Evolutionary conservation across 768 basidiomycete species (phyloP).

Genomic region (Polyporus arcularius): DNA sequence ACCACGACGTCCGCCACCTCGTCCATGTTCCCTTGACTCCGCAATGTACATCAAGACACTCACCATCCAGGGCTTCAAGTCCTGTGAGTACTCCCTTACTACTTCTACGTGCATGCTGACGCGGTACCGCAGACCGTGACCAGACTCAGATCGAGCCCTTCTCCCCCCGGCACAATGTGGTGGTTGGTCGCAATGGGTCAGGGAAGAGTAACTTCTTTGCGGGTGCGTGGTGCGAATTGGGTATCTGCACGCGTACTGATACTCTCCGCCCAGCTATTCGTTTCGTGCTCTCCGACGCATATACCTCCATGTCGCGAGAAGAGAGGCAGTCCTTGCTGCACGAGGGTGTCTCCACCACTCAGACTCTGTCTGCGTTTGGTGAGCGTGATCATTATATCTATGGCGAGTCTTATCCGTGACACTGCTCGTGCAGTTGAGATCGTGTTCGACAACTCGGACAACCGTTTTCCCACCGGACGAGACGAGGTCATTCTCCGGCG

Average conservation of each 20-base stretch:
- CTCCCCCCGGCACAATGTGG: slow-evolving; percentile 91
- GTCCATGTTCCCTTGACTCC: neutral
- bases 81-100: slow-evolving; percentile 57
- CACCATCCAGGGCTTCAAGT: slow-evolving; percentile 96
- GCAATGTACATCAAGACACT: slow-evolving; percentile 85
- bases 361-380: slow-evolving; percentile 93
- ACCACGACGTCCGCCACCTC: neutral
- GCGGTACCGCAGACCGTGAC: slow-evolving; percentile 63
- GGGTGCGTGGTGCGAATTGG: slow-evolving; percentile 49
- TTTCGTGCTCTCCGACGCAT: slow-evolving; percentile 96
- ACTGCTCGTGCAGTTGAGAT: slow-evolving; percentile 66
- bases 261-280: slow-evolving; percentile 52
- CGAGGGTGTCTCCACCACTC: slow-evolving; percentile 85
- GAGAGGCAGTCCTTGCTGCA: slow-evolving; percentile 93
- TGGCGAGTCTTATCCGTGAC: neutral
- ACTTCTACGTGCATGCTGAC: neutral
- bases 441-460: slow-evolving; percentile 93
- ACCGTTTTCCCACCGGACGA: slow-evolving; percentile 89
- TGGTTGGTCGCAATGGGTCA: slow-evolving; percentile 95
- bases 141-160: slow-evolving; percentile 95
- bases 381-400: slow-evolving; percentile 21
- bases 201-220: slow-evolving; percentile 99
- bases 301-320: slow-evolving; percentile 92
- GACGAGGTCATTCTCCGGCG: slow-evolving; percentile 87
- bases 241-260: neutral